Percentiles rank a stretch among this genome's conserved stretches.
Evolutionary conservation across 2,329 filamentous ascomycete species (phyloP).

Genomic region (Colletotrichum noveboracense): DNA sequence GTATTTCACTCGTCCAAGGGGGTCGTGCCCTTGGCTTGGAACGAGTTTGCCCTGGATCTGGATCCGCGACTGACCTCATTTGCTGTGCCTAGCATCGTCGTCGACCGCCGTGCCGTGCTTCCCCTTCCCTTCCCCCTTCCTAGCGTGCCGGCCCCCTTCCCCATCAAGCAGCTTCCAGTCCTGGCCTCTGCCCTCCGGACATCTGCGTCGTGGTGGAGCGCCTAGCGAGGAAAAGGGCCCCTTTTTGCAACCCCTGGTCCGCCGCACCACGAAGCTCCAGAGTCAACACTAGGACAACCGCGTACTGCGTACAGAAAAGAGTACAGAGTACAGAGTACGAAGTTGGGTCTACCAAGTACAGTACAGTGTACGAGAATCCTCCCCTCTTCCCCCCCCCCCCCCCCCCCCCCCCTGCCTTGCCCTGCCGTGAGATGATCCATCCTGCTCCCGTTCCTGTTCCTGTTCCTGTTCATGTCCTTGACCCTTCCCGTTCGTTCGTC

Average conservation of each 20-base stretch:
- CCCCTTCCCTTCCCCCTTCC: neutral
- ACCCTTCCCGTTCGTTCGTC: neutral
- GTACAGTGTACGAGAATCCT: neutral
- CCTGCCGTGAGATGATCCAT: neutral
- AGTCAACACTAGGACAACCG: neutral
- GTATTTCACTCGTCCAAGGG: neutral
- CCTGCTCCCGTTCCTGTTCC: neutral
- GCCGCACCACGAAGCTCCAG: constrained; percentile 18
- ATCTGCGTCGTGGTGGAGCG: constrained; percentile 18
- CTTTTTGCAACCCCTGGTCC: constrained; percentile 16
- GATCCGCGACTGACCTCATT: constrained; percentile 21
- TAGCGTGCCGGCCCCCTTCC: neutral
- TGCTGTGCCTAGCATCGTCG: constrained; percentile 14
- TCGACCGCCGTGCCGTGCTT: constrained; percentile 11
- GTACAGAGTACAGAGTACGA: neutral
- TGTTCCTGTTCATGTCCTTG: neutral
- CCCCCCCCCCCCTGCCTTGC: neutral
- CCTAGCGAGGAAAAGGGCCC: constrained; percentile 8
- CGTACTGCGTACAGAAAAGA: neutral
- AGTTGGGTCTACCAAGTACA: neutral
- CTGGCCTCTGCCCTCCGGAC: neutral
- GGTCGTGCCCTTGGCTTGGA: neutral
- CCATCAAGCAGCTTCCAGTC: neutral
- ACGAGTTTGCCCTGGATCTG: neutral
- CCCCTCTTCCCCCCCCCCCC: neutral